Base-by-base conservation (phyloP, 2,329 filamentous ascomycete species). In the Colletotrichum brevisporum region DNA sequence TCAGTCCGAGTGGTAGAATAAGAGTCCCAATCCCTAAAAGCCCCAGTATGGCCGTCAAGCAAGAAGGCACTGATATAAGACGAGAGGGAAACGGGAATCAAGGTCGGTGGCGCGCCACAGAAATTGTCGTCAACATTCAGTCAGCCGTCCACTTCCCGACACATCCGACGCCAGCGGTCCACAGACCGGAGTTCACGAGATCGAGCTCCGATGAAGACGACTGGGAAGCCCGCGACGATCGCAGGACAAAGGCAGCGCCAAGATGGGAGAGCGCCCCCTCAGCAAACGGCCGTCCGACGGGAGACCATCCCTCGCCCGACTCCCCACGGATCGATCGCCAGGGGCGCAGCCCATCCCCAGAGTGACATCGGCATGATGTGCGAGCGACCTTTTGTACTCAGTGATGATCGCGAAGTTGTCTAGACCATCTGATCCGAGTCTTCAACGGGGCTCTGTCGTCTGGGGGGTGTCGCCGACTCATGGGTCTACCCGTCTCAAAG, bases 251-350 rank as follows among this genome's bases (percentile, higher is more conserved):
- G 15, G 41, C 13, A 43, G 3, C 13, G 16, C 47, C n/a, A 50
- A 26, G 12, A 21, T 21, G 27, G 27, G 15, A 21, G 9, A 21
- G 5, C 47, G 18, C 18, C 16, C 45, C n/a, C 45, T 13, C 45
- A 13, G 13, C 8, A 21, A 48, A 13, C 12, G 12, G 16, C 18
- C 47, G 47, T 12, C 24, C 52, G 52, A 54, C 18, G 5, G 10
- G n/a, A 3, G 15, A 6, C 27, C 41, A 6, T 13, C 41, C 47
- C 31, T 47, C 39, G 12, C 18, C 18, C 12, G 21, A 47, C 16
- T 18, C 15, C 26, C 55, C 55, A 45, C 55, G 43, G 24, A 58
- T 58, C 55, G 43, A 58, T 58, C 55, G 55, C 55, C 41, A 58
- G 43, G 55, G 55, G 55, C 55, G 9, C 41, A 27, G 9, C 41